A percentile compares a stretch with the other conserved stretches of the same genome.
Evolutionary conservation across 202 grass and related monocot genomes (phyloP).

Genomic region (Digitaria exilis): DNA sequence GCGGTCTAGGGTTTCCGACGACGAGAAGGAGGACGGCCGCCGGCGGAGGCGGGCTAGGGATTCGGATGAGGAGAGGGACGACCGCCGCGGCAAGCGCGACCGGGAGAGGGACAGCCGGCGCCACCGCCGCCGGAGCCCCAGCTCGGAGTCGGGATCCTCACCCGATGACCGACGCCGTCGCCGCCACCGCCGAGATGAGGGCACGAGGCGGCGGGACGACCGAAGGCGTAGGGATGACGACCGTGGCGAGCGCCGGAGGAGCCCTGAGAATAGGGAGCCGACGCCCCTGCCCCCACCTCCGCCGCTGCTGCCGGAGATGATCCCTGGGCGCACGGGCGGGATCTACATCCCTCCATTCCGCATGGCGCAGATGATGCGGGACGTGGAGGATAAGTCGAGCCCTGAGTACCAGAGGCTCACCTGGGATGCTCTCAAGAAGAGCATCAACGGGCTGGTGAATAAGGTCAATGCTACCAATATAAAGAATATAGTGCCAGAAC

Average conservation of each 20-base stretch:
- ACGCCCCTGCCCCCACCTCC: conserved; percentile 50
- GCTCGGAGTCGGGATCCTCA: conserved; percentile 31
- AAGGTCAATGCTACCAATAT: conserved; percentile 93
- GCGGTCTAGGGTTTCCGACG: conserved; percentile 41
- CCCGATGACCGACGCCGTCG: conserved; percentile 3
- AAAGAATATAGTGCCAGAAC: conserved; percentile 90
- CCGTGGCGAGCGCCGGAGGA: conserved; percentile 24
- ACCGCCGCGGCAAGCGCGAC: conserved; percentile 26
- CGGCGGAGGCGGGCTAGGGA: conserved; percentile 14
- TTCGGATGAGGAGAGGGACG: conserved; percentile 34
- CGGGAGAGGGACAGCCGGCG: conserved; percentile 19
- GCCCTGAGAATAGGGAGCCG: conserved; percentile 42
- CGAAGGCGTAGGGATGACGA: conserved; percentile 1
- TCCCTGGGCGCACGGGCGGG: conserved; percentile 71
- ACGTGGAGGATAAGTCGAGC: conserved; percentile 84
- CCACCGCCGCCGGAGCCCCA: conserved; percentile 36
- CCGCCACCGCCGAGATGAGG: conserved; percentile 29
- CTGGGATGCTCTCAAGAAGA: conserved; percentile 95
- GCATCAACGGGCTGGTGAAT: conserved; percentile 90
- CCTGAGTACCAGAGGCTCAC: conserved; percentile 81
- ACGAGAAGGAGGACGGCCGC: conserved; percentile 25
- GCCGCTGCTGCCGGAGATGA: conserved; percentile 52
- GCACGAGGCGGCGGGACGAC: conserved; percentile 26
- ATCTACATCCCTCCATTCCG: conserved; percentile 90
- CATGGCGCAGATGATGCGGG: conserved; percentile 93